These are phyloP conservation scores for Aspergillus bombycis DNA, from an alignment of 2,329 filamentous ascomycete genomes.

Conservation along the genomic window DNA sequence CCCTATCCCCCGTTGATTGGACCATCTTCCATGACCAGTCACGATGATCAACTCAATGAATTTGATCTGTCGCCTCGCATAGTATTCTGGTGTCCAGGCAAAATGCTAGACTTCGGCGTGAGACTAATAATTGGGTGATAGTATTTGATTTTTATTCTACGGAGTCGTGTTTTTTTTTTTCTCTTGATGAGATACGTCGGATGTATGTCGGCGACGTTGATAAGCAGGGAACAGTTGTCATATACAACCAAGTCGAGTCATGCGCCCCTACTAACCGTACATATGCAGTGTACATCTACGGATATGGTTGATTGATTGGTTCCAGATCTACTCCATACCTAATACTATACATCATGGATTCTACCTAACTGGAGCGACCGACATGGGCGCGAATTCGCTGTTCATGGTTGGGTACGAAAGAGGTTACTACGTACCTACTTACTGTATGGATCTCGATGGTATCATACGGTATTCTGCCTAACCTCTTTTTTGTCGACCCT, in stretches of 20 bases:
- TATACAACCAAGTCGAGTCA: not conserved
- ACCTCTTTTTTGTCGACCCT: not conserved
- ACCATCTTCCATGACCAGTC: not conserved
- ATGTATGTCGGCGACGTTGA: not conserved
- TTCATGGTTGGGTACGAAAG: not conserved
- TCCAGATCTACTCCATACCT: not conserved
- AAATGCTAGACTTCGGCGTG: not conserved
- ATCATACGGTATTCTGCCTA: not conserved
- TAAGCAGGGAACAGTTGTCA: not conserved
- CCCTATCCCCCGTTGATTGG: not conserved
- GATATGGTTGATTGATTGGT: not conserved
- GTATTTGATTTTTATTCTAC: not conserved
- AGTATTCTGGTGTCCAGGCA: not conserved
- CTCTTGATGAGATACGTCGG: not conserved
- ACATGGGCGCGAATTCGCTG: not conserved
- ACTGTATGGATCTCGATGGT: not conserved
- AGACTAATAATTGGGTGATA: not conserved
- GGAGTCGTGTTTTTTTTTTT: not conserved
- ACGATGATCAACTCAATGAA: not conserved
- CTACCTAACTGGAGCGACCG: not conserved
- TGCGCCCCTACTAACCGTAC: not conserved
- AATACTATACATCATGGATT: not conserved
- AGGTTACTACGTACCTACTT: not conserved
- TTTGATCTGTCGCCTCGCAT: conserved; percentile 3
- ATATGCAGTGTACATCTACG: not conserved